A percentile compares a stretch with the other conserved stretches of the same genome.
phyloP scores from a whole-genome alignment of 2,329 filamentous ascomycete genomes.

The Nigrospora sphaerica region DNA sequence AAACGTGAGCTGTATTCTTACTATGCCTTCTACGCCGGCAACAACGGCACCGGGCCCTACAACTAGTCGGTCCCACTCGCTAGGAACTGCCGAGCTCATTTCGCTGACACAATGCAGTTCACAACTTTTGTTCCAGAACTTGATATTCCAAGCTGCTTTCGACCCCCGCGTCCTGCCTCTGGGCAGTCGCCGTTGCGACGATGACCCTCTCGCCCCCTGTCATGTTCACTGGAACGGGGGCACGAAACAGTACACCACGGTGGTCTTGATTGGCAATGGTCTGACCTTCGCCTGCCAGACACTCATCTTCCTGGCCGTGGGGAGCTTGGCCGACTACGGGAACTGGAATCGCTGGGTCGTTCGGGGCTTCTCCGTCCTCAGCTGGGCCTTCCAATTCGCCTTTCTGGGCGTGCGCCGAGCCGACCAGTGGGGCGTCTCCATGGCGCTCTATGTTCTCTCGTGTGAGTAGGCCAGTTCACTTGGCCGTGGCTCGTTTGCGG shows the following conservation, averaged over 20 bases:
- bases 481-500: no score
- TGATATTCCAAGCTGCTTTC: constrained; percentile 3
- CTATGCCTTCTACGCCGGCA: constrained; percentile 1
- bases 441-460: constrained; percentile 1
- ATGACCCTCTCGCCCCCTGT: neutral
- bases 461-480: neutral
- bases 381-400: constrained; percentile 1
- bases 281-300: constrained; percentile 1
- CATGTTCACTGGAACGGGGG: constrained; percentile 1
- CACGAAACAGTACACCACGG: constrained; percentile 1
- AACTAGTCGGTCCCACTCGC: neutral
- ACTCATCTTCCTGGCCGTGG: neutral
- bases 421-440: neutral
- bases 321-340: constrained; percentile 1
- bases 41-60: neutral
- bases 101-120: neutral
- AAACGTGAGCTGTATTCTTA: neutral
- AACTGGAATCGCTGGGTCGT: constrained; percentile 2
- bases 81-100: no score
- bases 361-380: neutral
- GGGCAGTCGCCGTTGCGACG: neutral
- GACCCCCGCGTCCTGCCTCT: neutral
- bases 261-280: neutral
- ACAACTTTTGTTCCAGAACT: constrained; percentile 1
- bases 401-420: neutral